phyloP scores from a whole-genome alignment of 169 alveolate genomes.

The Plasmodium vivax region DNA sequence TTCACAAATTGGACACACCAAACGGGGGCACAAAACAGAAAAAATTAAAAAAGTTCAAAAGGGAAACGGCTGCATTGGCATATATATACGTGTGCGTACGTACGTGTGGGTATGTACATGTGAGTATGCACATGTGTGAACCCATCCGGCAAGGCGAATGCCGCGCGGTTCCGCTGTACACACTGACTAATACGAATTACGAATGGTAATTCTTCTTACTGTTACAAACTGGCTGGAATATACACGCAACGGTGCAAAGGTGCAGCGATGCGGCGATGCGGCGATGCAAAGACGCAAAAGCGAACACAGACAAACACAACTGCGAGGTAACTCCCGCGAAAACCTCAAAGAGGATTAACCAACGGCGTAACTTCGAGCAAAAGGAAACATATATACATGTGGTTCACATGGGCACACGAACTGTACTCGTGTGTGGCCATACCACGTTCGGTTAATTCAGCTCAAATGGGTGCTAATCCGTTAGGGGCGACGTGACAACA shows the following conservation, averaged over 20 bases:
- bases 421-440: not conserved
- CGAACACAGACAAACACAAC: not conserved
- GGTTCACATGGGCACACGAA: not conserved
- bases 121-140: not conserved
- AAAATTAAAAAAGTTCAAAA: not conserved
- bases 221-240: not conserved
- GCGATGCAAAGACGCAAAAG: not conserved
- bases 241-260: not conserved
- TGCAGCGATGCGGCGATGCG: not conserved
- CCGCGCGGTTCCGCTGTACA: not conserved
- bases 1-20: not conserved
- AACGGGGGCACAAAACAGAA: not conserved
- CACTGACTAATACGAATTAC: not conserved
- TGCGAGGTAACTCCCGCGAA: not conserved
- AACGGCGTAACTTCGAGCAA: not conserved
- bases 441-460: not conserved
- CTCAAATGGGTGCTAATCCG: not conserved
- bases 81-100: not conserved
- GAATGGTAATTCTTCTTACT: not conserved
- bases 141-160: not conserved
- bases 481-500: not conserved
- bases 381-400: not conserved
- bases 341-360: not conserved
- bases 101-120: no score
- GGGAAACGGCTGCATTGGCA: not conserved